These are phyloP conservation scores for Schizochytrium sp. DNA, from an alignment of 108 stramenopile genomes.

Conservation along the genomic window DNA sequence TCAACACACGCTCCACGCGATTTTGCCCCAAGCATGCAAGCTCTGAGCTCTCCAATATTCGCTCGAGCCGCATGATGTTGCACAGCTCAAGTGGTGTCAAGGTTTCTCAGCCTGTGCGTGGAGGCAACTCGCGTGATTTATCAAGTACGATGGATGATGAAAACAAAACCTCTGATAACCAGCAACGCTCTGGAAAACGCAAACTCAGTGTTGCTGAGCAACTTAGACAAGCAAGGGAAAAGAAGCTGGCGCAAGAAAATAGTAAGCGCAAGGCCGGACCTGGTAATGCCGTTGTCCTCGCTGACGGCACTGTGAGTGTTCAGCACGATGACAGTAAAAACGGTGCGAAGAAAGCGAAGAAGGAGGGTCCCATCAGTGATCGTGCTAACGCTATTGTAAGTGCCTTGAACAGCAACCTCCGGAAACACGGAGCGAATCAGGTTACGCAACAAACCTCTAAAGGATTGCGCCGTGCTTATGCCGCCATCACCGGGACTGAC, in stretches of 20 bases:
- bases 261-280: background rate
- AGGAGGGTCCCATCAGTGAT: background rate
- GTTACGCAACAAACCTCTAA: constrained; percentile 12
- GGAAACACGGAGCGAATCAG: background rate
- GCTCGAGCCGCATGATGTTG: constrained; percentile 34
- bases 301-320: constrained; percentile 6
- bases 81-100: background rate
- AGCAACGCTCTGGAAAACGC: background rate
- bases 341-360: background rate
- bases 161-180: background rate
- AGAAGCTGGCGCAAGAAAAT: background rate
- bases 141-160: background rate
- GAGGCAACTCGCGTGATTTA: background rate
- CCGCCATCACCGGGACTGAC: background rate
- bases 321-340: constrained; percentile 18
- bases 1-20: constrained; percentile 3
- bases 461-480: constrained; percentile 2
- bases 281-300: background rate
- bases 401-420: background rate
- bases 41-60: constrained; percentile 12
- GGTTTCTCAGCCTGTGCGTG: background rate
- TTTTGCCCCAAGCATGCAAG: constrained; percentile 10
- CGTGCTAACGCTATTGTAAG: constrained; percentile 1
- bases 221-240: background rate
- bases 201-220: background rate